phyloP scores from a whole-genome alignment of 1,139 yeast species.

The Spencermartinsiella ligniputridi region DNA sequence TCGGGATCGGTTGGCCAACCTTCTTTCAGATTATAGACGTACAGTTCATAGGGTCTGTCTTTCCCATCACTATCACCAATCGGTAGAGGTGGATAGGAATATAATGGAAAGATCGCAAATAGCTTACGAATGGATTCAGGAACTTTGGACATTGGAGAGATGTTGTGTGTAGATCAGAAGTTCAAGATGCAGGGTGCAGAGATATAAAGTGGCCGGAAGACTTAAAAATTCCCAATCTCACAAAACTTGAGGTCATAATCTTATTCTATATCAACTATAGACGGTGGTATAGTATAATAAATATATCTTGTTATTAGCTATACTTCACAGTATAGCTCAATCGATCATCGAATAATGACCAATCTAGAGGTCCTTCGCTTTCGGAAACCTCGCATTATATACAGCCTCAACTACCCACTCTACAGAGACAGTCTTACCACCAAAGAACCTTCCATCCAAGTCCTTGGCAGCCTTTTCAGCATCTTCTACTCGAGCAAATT shows the following conservation, averaged over 20 bases:
- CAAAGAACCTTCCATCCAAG: constrained; percentile 37
- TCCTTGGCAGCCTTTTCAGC: constrained; percentile 34
- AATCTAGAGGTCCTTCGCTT: constrained; percentile 9
- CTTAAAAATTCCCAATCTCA: too few species aligned
- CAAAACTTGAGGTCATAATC: too few species aligned
- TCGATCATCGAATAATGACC: too few species aligned
- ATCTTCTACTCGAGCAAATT: constrained; percentile 29
- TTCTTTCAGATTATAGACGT: constrained; percentile 23
- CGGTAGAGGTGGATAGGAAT: constrained; percentile 34
- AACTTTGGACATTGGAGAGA: constrained; percentile 29
- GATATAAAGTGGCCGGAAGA: too few species aligned
- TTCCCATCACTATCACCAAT: constrained; percentile 6
- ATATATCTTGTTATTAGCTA: too few species aligned
- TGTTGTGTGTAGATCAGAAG: too few species aligned
- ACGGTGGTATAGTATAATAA: too few species aligned
- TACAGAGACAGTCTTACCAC: constrained; percentile 30
- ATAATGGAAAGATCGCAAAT: constrained; percentile 50
- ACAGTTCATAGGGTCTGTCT: constrained; percentile 13
- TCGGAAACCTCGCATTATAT: constrained; percentile 14
- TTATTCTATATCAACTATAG: too few species aligned
- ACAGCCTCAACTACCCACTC: constrained; percentile 1
- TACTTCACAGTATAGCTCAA: too few species aligned
- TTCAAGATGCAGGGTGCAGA: too few species aligned
- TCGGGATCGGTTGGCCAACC: constrained; percentile 30
- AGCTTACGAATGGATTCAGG: constrained; percentile 43